phyloP scores from a whole-genome alignment of 768 basidiomycete genomes.

The Phanerochaete sordida region DNA sequence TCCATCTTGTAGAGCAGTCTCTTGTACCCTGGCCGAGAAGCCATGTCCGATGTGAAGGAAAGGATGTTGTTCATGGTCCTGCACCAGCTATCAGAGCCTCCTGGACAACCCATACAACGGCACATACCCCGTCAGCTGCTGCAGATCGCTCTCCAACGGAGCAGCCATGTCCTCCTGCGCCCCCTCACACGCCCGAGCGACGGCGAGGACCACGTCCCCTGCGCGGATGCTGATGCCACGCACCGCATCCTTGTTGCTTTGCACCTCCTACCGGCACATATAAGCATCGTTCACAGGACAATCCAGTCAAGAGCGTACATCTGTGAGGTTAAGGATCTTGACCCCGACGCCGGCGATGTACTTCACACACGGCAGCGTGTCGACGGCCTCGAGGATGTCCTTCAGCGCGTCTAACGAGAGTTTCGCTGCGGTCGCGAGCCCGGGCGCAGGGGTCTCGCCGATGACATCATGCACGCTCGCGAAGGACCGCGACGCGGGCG shows the following conservation, averaged over 20 bases:
- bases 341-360: not conserved
- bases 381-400: not conserved
- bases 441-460: not conserved
- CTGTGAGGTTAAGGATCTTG: slow-evolving; percentile 1
- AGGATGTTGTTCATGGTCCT: not conserved
- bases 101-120: no score
- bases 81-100: not conserved
- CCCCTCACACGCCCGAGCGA: not conserved
- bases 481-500: not conserved
- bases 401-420: not conserved
- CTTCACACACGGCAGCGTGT: not conserved
- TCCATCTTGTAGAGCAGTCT: not conserved
- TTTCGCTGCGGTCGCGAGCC: not conserved
- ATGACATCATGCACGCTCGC: not conserved
- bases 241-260: not conserved
- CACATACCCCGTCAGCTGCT: not conserved
- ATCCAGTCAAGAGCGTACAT: not conserved
- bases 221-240: not conserved
- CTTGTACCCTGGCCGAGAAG: not conserved
- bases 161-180: not conserved
- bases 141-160: not conserved
- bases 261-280: not conserved
- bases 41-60: not conserved
- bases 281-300: not conserved
- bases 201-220: not conserved